Base-by-base conservation (phyloP, 1,284 basidiomycete genomes). In the Ustilago crameri region DNA sequence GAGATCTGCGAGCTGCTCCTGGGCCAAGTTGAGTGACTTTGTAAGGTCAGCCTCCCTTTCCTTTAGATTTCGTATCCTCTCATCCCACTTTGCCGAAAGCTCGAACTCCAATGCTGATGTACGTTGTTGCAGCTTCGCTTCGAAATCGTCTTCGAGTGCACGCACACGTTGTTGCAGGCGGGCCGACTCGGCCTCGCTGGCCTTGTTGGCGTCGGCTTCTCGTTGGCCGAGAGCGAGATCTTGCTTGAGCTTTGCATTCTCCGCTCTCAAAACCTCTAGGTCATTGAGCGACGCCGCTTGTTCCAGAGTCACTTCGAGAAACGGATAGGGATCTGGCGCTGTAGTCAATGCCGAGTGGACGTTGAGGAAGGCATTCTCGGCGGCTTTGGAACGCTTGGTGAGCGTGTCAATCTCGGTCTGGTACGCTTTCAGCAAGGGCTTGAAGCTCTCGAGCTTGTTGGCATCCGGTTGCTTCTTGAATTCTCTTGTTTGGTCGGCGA, bases 341-440 rank as follows among this genome's bases (percentile, higher is more conserved):
- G 95, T 93, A 0, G 93, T 92, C 3, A 98, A 84, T 0, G 74
- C 66, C 9, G 67, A 65, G 18, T 67, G 52, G 14, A 95, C 90
- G 75, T 90, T 92, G 30, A 97, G 86, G 84, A 99, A 96, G 0
- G 93, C 92, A 78, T 91, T 95, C 86, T 98, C 95, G 1, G 94
- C 91, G 17, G 88, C 85, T 82, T 96, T 97, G 30, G 91, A 92
- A 8, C 95, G 90, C 72, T 93, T 92, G 0, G 94, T 98, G 62
- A 98, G 88, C 75, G 86, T 90, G 85, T 99, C 95, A 66, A 99
- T 98, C 85, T 98, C 95, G 8, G 90, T 87, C 85, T 98, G 95
- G 85, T 98, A 98, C 7, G 57, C 56, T 49, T 81, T 82, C 44
- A 82, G 72, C 26, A 82, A 58, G 10, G 74, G 70, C 44, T 80